These are phyloP conservation scores for Yarrowia galli DNA, from an alignment of 1,139 yeast genomes.

Conservation along the genomic window DNA sequence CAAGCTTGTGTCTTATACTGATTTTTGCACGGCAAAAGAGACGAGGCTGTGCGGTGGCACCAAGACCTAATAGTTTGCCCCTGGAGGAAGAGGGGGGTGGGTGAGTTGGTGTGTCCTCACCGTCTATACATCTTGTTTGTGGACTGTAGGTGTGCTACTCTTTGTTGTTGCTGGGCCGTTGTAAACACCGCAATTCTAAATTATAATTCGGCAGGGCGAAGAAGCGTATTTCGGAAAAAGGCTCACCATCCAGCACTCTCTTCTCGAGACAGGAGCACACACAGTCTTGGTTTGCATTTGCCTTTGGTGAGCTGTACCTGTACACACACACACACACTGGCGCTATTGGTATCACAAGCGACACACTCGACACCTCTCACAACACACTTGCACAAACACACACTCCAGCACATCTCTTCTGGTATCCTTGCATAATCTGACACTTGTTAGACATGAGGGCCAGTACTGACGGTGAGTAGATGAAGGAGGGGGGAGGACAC, in stretches of 20 bases:
- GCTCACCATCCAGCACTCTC: slow-evolving; percentile 14
- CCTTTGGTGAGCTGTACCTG: neutral
- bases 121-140: no score
- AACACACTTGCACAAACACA: neutral
- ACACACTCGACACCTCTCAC: neutral
- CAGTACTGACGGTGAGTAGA: slow-evolving; percentile 35
- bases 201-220: slow-evolving; percentile 31
- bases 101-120: no score
- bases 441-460: slow-evolving; percentile 34
- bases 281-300: slow-evolving; percentile 14
- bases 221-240: slow-evolving; percentile 33
- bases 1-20: slow-evolving; percentile 23
- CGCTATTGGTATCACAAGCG: no score
- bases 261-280: slow-evolving; percentile 15
- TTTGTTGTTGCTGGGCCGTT: slow-evolving; percentile 13
- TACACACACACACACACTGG: neutral
- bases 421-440: slow-evolving; percentile 31
- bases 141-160: no score
- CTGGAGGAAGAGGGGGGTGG: no score
- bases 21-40: slow-evolving; percentile 18
- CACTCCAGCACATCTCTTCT: neutral
- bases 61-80: neutral
- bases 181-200: slow-evolving; percentile 37
- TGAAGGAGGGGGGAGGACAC: no score
- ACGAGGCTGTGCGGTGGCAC: slow-evolving; percentile 34